Conservation (phyloP, 352 stramenopile genomes). For the Globisporangium cylindrosporum region DNA sequence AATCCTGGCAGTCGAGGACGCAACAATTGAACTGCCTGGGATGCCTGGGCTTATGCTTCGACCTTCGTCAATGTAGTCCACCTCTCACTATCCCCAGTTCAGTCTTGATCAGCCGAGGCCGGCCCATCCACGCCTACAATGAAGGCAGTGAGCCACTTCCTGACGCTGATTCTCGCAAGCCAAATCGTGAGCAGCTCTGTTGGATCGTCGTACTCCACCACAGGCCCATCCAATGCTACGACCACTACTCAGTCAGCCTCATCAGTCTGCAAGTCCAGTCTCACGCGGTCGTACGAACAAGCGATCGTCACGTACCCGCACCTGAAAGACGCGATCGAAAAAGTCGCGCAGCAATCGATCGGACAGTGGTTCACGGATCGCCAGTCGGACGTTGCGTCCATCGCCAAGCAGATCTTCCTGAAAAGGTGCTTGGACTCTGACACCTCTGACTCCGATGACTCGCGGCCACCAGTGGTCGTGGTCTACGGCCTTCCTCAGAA, state of each 20-base stretch:
- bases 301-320: constrained; percentile 29
- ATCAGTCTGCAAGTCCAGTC: background rate
- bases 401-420: constrained; percentile 26
- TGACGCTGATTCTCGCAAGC: constrained; percentile 19
- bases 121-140: constrained; percentile 15
- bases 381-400: constrained; percentile 17
- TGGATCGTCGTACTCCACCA: constrained; percentile 7
- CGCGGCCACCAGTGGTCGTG: constrained; percentile 23
- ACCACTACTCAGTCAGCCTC: background rate
- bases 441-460: background rate
- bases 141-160: constrained; percentile 18
- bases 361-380: constrained; percentile 60
- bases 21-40: background rate
- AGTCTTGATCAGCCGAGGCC: background rate
- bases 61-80: background rate
- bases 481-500: constrained; percentile 75
- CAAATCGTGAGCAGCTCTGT: background rate
- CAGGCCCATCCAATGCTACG: background rate
- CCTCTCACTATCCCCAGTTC: background rate
- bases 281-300: constrained; percentile 26
- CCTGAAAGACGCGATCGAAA: constrained; percentile 35
- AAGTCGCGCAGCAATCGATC: constrained; percentile 29
- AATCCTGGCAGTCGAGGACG: background rate
- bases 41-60: background rate
- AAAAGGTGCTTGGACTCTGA: constrained; percentile 14